Conservation (phyloP, 331 rosid species). For the Malus hybrid region DNA sequence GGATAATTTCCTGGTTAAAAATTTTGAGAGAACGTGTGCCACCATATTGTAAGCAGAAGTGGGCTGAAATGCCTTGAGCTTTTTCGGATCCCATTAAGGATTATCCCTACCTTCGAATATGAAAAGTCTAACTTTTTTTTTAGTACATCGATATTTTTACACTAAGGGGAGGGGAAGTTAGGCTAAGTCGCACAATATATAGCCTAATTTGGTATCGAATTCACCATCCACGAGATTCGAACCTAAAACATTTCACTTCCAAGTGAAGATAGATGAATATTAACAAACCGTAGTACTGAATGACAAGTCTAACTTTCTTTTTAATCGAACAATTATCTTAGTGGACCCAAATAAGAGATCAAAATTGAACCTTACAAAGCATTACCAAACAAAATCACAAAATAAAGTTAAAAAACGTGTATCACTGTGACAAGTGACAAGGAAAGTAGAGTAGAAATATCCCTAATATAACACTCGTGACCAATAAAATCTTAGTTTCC, state of each 20-base stretch:
- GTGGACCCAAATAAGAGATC: neutral
- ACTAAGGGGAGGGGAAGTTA: fast-evolving
- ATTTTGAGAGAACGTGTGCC: fast-evolving
- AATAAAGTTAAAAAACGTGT: neutral
- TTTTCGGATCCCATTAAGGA: no score
- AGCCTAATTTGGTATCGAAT: no score
- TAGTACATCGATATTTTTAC: no score
- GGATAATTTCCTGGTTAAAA: no score
- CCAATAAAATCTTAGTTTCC: neutral
- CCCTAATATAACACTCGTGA: neutral
- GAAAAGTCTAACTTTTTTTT: no score
- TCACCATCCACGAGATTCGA: no score
- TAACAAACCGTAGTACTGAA: no score
- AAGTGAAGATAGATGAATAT: no score
- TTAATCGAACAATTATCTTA: neutral
- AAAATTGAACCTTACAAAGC: neutral
- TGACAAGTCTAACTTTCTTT: neutral
- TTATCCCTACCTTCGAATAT: no score
- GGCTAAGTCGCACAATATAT: fast-evolving
- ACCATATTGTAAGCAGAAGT: no score
- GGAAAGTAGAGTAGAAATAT: neutral
- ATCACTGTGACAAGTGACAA: neutral
- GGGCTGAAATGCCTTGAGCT: no score
- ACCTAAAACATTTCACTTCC: no score
- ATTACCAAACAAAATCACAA: neutral